These are phyloP conservation scores for Misopates orontium DNA, from an alignment of 257 asterid genomes.

Conservation along the genomic window DNA sequence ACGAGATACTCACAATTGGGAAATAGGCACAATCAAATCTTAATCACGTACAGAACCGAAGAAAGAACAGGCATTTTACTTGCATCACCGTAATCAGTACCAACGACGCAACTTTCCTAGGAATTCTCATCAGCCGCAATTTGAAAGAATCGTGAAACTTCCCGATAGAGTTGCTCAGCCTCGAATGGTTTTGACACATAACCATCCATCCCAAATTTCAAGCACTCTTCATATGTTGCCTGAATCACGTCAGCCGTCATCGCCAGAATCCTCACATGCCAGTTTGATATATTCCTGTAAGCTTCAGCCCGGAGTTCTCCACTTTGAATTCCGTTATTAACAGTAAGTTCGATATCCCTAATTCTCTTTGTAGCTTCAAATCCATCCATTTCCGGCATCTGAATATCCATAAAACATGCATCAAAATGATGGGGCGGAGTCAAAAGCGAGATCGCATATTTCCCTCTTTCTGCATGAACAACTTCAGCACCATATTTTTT, in stretches of 20 bases:
- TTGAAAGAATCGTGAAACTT: conserved; percentile 74
- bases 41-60: conserved; percentile 22
- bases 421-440: conserved; percentile 85
- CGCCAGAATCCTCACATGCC: conserved; percentile 93
- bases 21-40: conserved; percentile 40
- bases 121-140: conserved; percentile 31
- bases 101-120: conserved; percentile 26
- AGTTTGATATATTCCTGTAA: conserved; percentile 42
- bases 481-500: conserved; percentile 94
- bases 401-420: conserved; percentile 99
- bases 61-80: conserved; percentile 16
- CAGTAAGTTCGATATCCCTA: conserved; percentile 49
- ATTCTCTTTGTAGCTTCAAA: conserved; percentile 79
- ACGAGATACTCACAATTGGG: conserved; percentile 40
- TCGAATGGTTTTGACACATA: conserved; percentile 92
- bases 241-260: conserved; percentile 98
- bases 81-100: conserved; percentile 16
- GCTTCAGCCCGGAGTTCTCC: conserved; percentile 52
- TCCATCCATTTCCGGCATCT: conserved; percentile 99
- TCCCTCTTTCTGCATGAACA: conserved; percentile 74
- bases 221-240: conserved; percentile 77
- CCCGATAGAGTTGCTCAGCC: conserved; percentile 89
- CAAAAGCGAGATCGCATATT: conserved; percentile 56
- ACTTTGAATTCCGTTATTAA: conserved; percentile 41
- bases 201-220: conserved; percentile 75